phyloP scores from a whole-genome alignment of 805 yeast genomes.

The Candida piceae region DNA sequence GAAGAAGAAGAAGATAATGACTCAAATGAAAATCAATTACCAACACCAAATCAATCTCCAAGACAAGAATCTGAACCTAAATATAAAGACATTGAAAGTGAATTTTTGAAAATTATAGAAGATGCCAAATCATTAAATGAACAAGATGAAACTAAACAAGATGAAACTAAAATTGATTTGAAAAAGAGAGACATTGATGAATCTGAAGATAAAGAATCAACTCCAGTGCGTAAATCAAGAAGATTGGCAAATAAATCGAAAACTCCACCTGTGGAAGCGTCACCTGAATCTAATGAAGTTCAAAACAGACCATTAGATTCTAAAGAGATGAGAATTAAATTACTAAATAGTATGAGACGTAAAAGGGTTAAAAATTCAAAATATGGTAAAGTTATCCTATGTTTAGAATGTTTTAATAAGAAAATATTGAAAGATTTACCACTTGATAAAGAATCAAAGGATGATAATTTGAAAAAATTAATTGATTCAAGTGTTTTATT shows the following conservation, averaged over 20 bases:
- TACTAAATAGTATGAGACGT: conserved; percentile 17
- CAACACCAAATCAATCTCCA: conserved; percentile 30
- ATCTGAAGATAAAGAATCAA: conserved; percentile 28
- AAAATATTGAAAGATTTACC: conserved; percentile 6
- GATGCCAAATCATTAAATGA: conserved; percentile 14
- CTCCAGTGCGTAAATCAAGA: conserved; percentile 24
- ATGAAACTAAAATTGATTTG: conserved; percentile 29
- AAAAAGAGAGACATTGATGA: no score
- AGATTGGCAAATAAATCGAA: conserved; percentile 27
- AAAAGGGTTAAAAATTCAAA: conserved; percentile 18
- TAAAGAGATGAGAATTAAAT: conserved; percentile 4
- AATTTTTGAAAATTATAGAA: conserved; percentile 18
- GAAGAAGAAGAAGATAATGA: not conserved
- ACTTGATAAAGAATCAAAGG: not conserved
- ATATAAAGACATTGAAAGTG: conserved; percentile 22
- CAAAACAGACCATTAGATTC: not conserved
- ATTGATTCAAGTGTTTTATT: conserved; percentile 6
- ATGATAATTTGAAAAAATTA: conserved; percentile 2
- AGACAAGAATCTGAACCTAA: conserved; percentile 8
- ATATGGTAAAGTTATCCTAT: conserved; percentile 24
- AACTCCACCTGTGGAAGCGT: conserved; percentile 1
- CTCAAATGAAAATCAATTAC: conserved; percentile 8
- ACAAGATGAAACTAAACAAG: not conserved
- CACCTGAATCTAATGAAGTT: not conserved
- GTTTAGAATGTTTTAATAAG: conserved; percentile 20